Base-by-base conservation (phyloP, 1,139 yeast species). In the Yamadazyma oceani region DNA sequence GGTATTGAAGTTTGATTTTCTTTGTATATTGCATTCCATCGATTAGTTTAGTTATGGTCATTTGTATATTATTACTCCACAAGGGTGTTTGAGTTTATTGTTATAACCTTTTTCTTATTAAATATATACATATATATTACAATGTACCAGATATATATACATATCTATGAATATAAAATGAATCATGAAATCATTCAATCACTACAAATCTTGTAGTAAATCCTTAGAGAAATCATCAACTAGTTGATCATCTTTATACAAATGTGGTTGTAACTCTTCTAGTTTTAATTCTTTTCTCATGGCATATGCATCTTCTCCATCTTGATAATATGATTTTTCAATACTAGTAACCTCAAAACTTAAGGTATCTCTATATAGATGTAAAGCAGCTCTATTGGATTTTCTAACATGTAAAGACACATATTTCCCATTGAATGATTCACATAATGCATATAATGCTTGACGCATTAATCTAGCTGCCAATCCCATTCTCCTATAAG, bases 301-400 rank as follows among this genome's bases (percentile, higher is more conserved):
- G 30, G 95, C 85, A 61, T 89, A 92, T n/a, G 98, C 98, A 65
- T 94, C 97, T 61, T 94, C 99, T 19, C 96, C 96, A 61, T 92
- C 97, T 42, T 92, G 97, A 57, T 92, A 92, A 60, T 94, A 92
- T 15, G 85, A 76, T 51, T 80, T 85, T 54, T 90, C 97, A 42
- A 92, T 82, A 33, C 83, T 79, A 40, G 84, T 73, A 32, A 88
- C 92, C 53, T 80, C 90, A 58, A 94, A 92, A 45, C 78, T 70
- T 45, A 94, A 73, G 4, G 96, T 85, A 55, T 88, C 96, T 58
- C 85, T 75, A 67, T 92, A 92, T 46, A 92, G 73, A 64, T 89
- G 96, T 54, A 90, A 73, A 11, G 98, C 98, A 12, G 98, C 98
- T 54, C 89, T 69, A 64, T 92, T 92, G 36, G 95, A 84, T 62